A percentile compares a stretch with the other conserved stretches of the same genome.
Conservation (phyloP, 352 stramenopile species). For the Globisporangium middletonii region DNA sequence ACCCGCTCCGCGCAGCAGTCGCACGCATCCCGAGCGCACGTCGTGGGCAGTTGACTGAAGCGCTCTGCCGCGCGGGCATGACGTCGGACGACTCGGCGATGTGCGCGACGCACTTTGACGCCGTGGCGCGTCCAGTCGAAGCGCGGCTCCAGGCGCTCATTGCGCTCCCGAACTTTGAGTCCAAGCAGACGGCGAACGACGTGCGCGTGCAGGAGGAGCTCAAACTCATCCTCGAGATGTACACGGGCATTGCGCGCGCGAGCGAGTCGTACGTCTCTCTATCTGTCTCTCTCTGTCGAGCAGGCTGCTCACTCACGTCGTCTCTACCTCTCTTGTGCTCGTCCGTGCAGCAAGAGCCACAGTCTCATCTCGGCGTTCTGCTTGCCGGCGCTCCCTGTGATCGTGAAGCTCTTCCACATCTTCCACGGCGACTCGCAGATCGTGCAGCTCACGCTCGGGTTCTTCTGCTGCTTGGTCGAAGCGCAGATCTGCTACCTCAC, state of each 20-base stretch:
- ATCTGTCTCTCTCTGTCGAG: neutral
- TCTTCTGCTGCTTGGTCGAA: conserved; percentile 77
- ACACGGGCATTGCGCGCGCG: conserved; percentile 67
- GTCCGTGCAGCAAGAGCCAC: conserved; percentile 36
- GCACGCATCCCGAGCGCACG: conserved; percentile 51
- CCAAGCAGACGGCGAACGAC: conserved; percentile 57
- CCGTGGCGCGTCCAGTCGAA: conserved; percentile 43
- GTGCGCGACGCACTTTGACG: conserved; percentile 45
- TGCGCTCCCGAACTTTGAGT: conserved; percentile 43
- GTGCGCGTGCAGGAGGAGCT: conserved; percentile 65
- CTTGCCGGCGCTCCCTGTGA: conserved; percentile 58
- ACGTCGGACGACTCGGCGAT: conserved; percentile 37
- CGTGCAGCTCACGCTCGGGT: conserved; percentile 65
- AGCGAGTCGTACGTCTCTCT: conserved; percentile 44
- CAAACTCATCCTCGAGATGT: conserved; percentile 74
- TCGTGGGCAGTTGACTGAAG: conserved; percentile 60
- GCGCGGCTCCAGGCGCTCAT: conserved; percentile 50
- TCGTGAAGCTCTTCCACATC: conserved; percentile 71
- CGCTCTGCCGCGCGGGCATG: conserved; percentile 70
- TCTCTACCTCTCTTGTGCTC: neutral
- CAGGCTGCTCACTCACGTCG: neutral
- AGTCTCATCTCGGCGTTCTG: conserved; percentile 56
- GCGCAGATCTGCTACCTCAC: conserved; percentile 75
- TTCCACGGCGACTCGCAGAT: conserved; percentile 72
- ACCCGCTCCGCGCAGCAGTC: conserved; percentile 39